Evolutionary conservation across 352 stramenopile genomes (phyloP), one percentile per base, ranked within the genome.

Genomic region (Phytophthora citrophthora): DNA sequence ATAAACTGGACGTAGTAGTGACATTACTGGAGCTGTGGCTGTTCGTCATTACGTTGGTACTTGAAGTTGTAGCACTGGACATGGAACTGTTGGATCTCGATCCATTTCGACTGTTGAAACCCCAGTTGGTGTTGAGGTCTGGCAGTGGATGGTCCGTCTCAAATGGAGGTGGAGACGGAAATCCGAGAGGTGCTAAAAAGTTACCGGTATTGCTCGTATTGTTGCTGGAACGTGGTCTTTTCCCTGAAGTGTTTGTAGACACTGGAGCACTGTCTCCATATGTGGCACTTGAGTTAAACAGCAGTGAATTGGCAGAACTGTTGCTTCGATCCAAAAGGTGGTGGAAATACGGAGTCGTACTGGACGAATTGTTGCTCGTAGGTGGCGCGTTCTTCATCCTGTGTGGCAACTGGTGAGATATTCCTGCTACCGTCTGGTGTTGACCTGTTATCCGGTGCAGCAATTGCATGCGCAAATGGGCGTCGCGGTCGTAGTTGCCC

Each of bases 401-500:
- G 39, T 62, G 56, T 15, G 54, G 58, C 58, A 76, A 61, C 5
- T 64, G 61, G 10, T 75, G 68, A 4, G 62, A 72, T 60, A 51
- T 41, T 36, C 40, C 41, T 60, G 53, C 16, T 55, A 59, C 50
- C 49, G 50, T 18, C 41, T 57, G 58, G 52, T 55, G 62, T 38
- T 71, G 66, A 38, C 50, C 44, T 54, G 43, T 38, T 48, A 49
- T 47, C 39, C 68, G 54, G 55, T 50, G 29, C 54, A 61, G 48
- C 63, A 82, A 66, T 55, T 77, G 78, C 76, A 89, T 81, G 43
- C 75, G 70, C 72, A 81, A 72, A 40, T 78, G 66, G n/a, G 70
- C 58, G 23, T 81, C 57, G 32, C 78, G 77, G 61, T 91, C 79
- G 73, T 81, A 88, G 31, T 81, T 85, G 40, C 77, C 82, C 79